Evolutionary conservation across 2,329 filamentous ascomycete species (phyloP).

Genomic region (Lomentospora prolificans): DNA sequence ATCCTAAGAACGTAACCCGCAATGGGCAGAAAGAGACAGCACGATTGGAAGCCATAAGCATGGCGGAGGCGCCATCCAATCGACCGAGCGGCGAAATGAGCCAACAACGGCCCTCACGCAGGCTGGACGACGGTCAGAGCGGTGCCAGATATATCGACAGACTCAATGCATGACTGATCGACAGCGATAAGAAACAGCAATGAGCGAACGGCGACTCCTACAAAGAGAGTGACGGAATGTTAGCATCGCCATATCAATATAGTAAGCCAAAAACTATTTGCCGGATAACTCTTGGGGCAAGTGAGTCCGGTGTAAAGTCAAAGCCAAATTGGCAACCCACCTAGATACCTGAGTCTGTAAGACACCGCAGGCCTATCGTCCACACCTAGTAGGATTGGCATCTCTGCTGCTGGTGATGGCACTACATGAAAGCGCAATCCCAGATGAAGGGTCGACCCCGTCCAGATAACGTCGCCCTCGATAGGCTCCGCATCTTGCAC

Average conservation of each 20-base stretch:
- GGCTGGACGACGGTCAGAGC: too few species aligned
- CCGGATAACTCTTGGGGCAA: not conserved
- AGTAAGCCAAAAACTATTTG: not conserved
- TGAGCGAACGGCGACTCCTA: not conserved
- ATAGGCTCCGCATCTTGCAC: constrained; percentile 10
- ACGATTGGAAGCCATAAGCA: not conserved
- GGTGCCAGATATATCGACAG: too few species aligned
- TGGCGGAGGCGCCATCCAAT: too few species aligned
- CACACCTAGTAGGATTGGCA: constrained; percentile 43
- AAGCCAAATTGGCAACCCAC: constrained; percentile 27
- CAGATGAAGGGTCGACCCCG: constrained; percentile 50
- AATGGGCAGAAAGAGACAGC: not conserved
- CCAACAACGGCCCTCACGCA: too few species aligned
- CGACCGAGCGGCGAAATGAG: too few species aligned
- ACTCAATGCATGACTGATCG: not conserved
- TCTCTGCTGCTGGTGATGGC: constrained; percentile 22
- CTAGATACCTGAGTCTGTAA: constrained; percentile 64
- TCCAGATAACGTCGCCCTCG: constrained; percentile 51
- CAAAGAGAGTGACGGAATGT: not conserved
- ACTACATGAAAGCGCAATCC: constrained; percentile 59
- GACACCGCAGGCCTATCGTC: constrained; percentile 58
- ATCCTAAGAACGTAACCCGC: not conserved
- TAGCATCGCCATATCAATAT: not conserved
- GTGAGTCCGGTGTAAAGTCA: not conserved
- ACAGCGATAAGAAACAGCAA: not conserved